Percentiles rank a stretch among this genome's conserved stretches.
Evolutionary conservation across 73 alveolate species (phyloP).

Genomic region (Paraurostyla sp.): DNA sequence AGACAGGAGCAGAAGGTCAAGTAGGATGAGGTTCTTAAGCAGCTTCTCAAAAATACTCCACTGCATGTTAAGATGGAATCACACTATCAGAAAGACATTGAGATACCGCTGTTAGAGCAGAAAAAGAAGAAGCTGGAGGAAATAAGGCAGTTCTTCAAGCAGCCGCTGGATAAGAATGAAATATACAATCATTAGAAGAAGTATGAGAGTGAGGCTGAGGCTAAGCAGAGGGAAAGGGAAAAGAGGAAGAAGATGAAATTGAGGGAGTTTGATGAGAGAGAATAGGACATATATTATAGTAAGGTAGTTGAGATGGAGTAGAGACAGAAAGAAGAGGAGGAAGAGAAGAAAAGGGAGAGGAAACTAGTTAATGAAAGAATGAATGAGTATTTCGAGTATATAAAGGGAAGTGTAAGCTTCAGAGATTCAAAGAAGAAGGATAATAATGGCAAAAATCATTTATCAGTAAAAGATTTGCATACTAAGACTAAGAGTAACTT

Average conservation of each 20-base stretch:
- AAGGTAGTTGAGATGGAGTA: slow-evolving; percentile 10
- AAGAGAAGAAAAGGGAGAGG: neutral
- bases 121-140: slow-evolving; percentile 40
- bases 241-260: neutral
- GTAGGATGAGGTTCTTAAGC: neutral
- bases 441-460: too few species aligned
- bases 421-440: too few species aligned
- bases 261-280: neutral
- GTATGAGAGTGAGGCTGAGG: slow-evolving; percentile 18
- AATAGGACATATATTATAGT: neutral
- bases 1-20: neutral
- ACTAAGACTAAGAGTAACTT: too few species aligned
- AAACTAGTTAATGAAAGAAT: neutral
- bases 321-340: slow-evolving; percentile 5
- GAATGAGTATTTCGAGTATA: slow-evolving; percentile 3
- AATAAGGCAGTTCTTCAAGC: neutral
- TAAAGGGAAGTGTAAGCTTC: neutral
- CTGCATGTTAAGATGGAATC: slow-evolving; percentile 10
- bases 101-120: slow-evolving; percentile 19
- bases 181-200: neutral
- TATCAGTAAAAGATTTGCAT: too few species aligned
- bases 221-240: slow-evolving; percentile 19
- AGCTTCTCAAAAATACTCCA: neutral
- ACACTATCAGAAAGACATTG: neutral
- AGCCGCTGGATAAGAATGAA: slow-evolving; percentile 13